Base-by-base conservation (phyloP, 2,329 filamentous ascomycete genomes). In the Aspergillus sp. region DNA sequence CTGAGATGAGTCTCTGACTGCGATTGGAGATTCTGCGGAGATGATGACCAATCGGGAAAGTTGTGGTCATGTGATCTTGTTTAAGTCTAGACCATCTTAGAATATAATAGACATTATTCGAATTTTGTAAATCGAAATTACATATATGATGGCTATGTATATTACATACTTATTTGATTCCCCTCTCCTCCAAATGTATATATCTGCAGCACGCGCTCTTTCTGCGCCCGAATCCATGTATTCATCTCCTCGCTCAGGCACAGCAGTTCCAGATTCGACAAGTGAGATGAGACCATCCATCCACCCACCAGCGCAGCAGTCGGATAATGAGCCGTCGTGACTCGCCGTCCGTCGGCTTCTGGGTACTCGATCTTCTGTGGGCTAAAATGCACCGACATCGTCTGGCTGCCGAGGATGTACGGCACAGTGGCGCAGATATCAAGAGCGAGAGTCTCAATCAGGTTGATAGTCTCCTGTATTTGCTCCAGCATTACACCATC, bases 361-460 rank as follows among this genome's bases (percentile, higher is more conserved):
- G 70, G 71, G 38, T 72, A 73, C 48, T 68, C 59, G 25, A 73
- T 61, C 13, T 61, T 58, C 10, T 59, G 59, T 1, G 61, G 52
- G 15, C 63, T 67, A 61, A 72, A 63, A n/a, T 60, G 61, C 3
- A 67, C 63, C 0, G 69, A 67, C 13, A 48, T 63, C 9, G 61
- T 59, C 60, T 72, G 70, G 43, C 61, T 69, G 0, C 70, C 71
- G 0, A 73, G 61, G 23, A 69, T 69, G 49, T 66, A 73, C 0
- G 71, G 71, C 5, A 72, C 65, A 9, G 66, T 64, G 13, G 65
- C 70, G 50, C 71, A 72, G 23, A 72, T 68, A 8, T 70, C 71
- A 13, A 66, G 62, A 1, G 68, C 70, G 7, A 72, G 57, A 4
- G 58, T 43, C 9, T 62, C 64, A 3, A 70, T 65, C 0, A 55